A percentile compares a stretch with the other conserved stretches of the same genome.
Evolutionary conservation across 805 yeast genomes (phyloP).

Genomic region (Candida ovalis): DNA sequence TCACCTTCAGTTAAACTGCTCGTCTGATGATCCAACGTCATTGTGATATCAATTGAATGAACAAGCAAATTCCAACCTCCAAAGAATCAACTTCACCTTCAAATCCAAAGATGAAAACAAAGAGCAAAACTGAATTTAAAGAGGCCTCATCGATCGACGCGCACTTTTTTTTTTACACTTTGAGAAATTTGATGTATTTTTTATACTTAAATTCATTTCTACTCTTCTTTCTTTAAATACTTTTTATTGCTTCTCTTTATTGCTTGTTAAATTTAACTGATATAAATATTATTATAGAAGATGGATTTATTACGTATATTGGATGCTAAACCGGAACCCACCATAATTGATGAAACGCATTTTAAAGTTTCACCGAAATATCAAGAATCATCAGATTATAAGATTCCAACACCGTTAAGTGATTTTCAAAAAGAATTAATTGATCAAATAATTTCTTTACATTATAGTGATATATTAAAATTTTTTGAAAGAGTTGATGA

Average conservation of each 20-base stretch:
- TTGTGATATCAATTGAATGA: not conserved
- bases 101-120: too few relatives aligned
- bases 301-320: slow-evolving; percentile 75
- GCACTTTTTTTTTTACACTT: too few relatives aligned
- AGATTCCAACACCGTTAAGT: slow-evolving; percentile 77
- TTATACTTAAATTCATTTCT: too few relatives aligned
- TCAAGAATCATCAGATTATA: slow-evolving; percentile 58
- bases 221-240: not conserved
- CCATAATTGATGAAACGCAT: slow-evolving; percentile 58
- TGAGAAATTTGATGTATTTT: too few relatives aligned
- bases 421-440: slow-evolving; percentile 85
- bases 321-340: slow-evolving; percentile 83
- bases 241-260: not conserved
- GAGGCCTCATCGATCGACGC: too few relatives aligned
- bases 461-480: slow-evolving; percentile 84
- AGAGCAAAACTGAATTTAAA: not conserved
- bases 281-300: too few relatives aligned
- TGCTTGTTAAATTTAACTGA: too few relatives aligned
- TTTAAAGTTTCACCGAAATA: slow-evolving; percentile 32
- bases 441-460: slow-evolving; percentile 87
- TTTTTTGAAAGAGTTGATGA: slow-evolving; percentile 65
- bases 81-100: too few relatives aligned
- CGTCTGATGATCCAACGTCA: not conserved
- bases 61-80: too few relatives aligned
- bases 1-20: slow-evolving; percentile 4